Evolutionary conservation across 1,139 yeast species (phyloP), one percentile per base, ranked within the genome.

Genomic region (Suhomyces bolitotheri): DNA sequence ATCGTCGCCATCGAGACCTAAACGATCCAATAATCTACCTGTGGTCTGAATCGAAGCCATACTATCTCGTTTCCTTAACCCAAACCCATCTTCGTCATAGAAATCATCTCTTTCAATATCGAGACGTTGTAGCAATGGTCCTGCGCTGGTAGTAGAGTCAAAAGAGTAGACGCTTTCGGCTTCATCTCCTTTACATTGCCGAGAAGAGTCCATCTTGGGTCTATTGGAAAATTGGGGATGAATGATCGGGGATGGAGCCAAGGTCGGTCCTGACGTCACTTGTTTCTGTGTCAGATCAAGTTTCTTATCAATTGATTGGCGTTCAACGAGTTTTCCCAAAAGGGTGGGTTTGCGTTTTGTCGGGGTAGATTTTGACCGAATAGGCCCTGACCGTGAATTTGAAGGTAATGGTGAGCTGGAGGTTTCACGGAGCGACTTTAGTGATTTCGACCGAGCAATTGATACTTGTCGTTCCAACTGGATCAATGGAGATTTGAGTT

Each of bases 111-210:
- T 29, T 24, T 28, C 26, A 31, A 38, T 38, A 22, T 45, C 75
- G 33, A 70, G 52, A 8, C 74, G 56, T 41, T 71, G 76, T 13
- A 71, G 51, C 22, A 71, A 53, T 29, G 74, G 47, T 5, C 73
- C 74, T 41, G 54, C 65, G 22, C 76, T 70, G 36, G 71, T 60
- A 6, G 69, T 72, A 3, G 74, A 68, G 31, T 70, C 76, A 40
- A 69, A 71, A 9, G 74, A 67, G 46, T 67, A 69, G 13, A 71
- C 49, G 39, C 71, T 64, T 22, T 55, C 64, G 27, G 56, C 41
- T 39, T 64, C 71, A 22, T 32, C 39, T 16, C 34, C 25, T 14
- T 10, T 21, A 7, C 31, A 25, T 10, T 19, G n/a, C 2, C 16
- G 16, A 6, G 9, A 10, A 9, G 27, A 12, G 22, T 25, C 12